phyloP scores from a whole-genome alignment of 2,329 filamentous ascomycete genomes.

The Pezicula carpinea region DNA sequence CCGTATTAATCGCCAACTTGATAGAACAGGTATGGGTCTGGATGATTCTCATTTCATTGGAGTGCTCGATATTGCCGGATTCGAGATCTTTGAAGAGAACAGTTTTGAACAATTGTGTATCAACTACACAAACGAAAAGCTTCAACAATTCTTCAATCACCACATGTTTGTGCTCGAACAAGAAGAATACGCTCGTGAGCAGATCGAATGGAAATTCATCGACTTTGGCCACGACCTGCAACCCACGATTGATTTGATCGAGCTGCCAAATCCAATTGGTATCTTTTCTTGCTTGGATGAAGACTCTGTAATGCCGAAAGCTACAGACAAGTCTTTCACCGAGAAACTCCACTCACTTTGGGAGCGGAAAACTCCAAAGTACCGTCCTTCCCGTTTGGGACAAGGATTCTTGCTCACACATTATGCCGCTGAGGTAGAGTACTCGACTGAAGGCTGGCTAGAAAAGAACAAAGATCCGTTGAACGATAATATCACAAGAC shows the following conservation, averaged over 20 bases:
- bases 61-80: conserved; percentile 96
- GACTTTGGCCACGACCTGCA: conserved; percentile 97
- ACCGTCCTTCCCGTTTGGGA: conserved; percentile 78
- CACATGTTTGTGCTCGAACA: conserved; percentile 99
- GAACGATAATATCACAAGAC: conserved; percentile 91
- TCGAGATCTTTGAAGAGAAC: conserved; percentile 97
- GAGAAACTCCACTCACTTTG: conserved; percentile 96
- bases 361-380: conserved; percentile 95
- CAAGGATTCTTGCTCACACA: conserved; percentile 96
- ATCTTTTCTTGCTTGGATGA: conserved; percentile 98
- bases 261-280: conserved; percentile 92
- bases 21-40: conserved; percentile 73
- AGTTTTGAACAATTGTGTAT: conserved; percentile 99
- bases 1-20: conserved; percentile 87
- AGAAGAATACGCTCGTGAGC: conserved; percentile 93
- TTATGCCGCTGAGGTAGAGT: conserved; percentile 96
- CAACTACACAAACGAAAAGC: conserved; percentile 99
- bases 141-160: conserved; percentile 99
- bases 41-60: conserved; percentile 96
- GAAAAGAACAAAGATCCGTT: conserved; percentile 99
- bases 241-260: conserved; percentile 95
- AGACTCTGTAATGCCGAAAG: conserved; percentile 98
- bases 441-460: conserved; percentile 89
- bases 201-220: conserved; percentile 99
- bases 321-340: conserved; percentile 93